Conservation (phyloP, 805 yeast genomes). For the Candida tallmaniae region DNA sequence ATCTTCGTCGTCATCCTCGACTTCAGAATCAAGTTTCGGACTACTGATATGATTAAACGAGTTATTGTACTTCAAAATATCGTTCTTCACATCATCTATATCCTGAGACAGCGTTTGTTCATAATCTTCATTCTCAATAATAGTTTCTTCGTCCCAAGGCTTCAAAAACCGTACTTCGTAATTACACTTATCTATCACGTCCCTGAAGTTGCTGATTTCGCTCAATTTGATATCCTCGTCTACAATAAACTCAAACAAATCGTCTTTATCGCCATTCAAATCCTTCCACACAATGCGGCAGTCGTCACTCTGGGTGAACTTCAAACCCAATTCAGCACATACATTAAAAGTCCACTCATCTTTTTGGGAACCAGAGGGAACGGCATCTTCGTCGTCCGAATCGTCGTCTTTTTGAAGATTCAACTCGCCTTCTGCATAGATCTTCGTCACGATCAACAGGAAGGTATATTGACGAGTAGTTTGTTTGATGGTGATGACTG, state of each 20-base stretch:
- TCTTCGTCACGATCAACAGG: slow-evolving; percentile 67
- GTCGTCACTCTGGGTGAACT: too few species aligned
- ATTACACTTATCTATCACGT: slow-evolving; percentile 59
- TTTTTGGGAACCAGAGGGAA: slow-evolving; percentile 24
- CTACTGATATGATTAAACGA: not conserved
- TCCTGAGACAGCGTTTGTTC: too few species aligned
- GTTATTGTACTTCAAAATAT: slow-evolving; percentile 7
- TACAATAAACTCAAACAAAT: slow-evolving; percentile 73
- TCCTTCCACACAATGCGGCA: slow-evolving; percentile 63
- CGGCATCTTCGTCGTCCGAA: slow-evolving; percentile 26
- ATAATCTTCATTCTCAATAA: slow-evolving; percentile 35
- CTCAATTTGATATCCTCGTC: slow-evolving; percentile 53
- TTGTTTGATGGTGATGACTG: slow-evolving; percentile 65
- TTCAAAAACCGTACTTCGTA: slow-evolving; percentile 60
- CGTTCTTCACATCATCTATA: slow-evolving; percentile 20
- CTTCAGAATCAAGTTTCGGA: slow-evolving; percentile 22
- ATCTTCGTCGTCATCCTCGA: slow-evolving; percentile 19
- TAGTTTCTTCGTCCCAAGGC: slow-evolving; percentile 20
- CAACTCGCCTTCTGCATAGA: slow-evolving; percentile 64
- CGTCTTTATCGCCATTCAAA: slow-evolving; percentile 81
- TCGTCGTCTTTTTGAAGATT: slow-evolving; percentile 42
- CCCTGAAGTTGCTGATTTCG: slow-evolving; percentile 58
- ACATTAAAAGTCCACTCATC: slow-evolving; percentile 75
- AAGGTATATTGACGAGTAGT: slow-evolving; percentile 63
- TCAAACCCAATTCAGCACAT: slow-evolving; percentile 54